Percentiles rank a stretch among this genome's conserved stretches.
These are phyloP conservation scores for Ostreobium quekettii DNA, from an alignment of 139 green algal genomes.

Conservation along the genomic window DNA sequence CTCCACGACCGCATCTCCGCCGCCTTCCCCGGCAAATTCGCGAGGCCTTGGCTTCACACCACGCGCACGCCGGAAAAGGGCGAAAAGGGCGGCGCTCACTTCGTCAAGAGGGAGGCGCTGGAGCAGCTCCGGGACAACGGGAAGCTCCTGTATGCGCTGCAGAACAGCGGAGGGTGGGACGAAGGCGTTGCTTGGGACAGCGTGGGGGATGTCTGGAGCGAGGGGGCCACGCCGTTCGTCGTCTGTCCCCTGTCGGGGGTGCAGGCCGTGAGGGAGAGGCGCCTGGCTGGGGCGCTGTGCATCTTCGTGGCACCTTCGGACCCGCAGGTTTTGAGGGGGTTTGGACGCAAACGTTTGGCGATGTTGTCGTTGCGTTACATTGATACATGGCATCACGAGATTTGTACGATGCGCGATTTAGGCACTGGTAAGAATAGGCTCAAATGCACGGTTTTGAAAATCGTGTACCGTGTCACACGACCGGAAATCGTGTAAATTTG, in stretches of 20 bases:
- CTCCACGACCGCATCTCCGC: background rate
- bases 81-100: slow-evolving; percentile 30
- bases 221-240: background rate
- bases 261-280: background rate
- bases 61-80: slow-evolving; percentile 25
- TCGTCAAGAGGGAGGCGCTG: slow-evolving; percentile 25
- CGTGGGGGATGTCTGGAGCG: background rate
- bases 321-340: too few species aligned
- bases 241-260: background rate
- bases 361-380: too few species aligned
- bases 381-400: too few species aligned
- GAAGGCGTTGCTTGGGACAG: background rate
- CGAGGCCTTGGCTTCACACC: slow-evolving; percentile 27
- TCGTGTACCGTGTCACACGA: too few species aligned
- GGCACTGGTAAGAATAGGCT: too few species aligned
- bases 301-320: too few species aligned
- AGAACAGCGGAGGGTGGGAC: background rate
- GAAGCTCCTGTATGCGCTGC: slow-evolving; percentile 15
- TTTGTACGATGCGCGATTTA: too few species aligned
- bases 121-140: slow-evolving; percentile 24
- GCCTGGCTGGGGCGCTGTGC: background rate
- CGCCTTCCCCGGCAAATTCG: slow-evolving; percentile 36
- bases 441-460: too few species aligned
- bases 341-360: too few species aligned
- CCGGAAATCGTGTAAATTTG: too few species aligned